Evolutionary conservation across 2,329 filamentous ascomycete genomes (phyloP).

Genomic region (Neofusicoccum laricinum): DNA sequence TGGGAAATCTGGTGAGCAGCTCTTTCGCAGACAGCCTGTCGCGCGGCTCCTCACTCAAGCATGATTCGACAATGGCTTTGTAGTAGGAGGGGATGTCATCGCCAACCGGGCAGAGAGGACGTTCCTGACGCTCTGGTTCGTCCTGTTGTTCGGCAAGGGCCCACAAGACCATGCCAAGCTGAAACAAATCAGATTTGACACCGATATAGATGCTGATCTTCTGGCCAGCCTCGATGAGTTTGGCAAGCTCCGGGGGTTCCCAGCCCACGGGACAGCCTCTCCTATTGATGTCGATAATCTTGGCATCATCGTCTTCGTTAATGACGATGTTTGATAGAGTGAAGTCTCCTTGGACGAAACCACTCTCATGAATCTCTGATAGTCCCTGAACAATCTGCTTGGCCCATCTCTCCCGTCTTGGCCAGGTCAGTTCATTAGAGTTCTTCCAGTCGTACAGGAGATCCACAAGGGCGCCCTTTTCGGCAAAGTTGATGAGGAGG

Average conservation of each 20-base stretch:
- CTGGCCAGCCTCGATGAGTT: constrained; percentile 82
- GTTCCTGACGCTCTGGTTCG: constrained; percentile 76
- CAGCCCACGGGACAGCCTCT: constrained; percentile 96
- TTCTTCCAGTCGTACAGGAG: constrained; percentile 77
- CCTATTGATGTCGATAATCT: constrained; percentile 98
- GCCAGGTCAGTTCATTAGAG: constrained; percentile 59
- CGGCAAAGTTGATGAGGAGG: constrained; percentile 82
- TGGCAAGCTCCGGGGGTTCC: constrained; percentile 90
- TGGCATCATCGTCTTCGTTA: constrained; percentile 76
- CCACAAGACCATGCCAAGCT: constrained; percentile 97
- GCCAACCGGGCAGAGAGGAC: constrained; percentile 60
- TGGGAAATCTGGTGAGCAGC: constrained; percentile 52
- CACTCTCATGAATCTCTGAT: constrained; percentile 89
- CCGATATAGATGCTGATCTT: constrained; percentile 96
- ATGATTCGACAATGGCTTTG: constrained; percentile 69
- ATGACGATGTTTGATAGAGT: constrained; percentile 97
- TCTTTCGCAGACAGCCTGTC: constrained; percentile 69
- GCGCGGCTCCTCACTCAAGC: constrained; percentile 71
- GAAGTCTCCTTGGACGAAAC: constrained; percentile 96
- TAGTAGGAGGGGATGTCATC: constrained; percentile 73
- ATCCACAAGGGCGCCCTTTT: constrained; percentile 84
- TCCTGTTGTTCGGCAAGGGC: constrained; percentile 83
- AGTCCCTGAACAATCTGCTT: constrained; percentile 86
- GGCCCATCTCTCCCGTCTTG: constrained; percentile 79
- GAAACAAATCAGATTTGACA: constrained; percentile 93